phyloP scores from a whole-genome alignment of 2,329 filamentous ascomycete species.

The Rhynchosporium secalis region DNA sequence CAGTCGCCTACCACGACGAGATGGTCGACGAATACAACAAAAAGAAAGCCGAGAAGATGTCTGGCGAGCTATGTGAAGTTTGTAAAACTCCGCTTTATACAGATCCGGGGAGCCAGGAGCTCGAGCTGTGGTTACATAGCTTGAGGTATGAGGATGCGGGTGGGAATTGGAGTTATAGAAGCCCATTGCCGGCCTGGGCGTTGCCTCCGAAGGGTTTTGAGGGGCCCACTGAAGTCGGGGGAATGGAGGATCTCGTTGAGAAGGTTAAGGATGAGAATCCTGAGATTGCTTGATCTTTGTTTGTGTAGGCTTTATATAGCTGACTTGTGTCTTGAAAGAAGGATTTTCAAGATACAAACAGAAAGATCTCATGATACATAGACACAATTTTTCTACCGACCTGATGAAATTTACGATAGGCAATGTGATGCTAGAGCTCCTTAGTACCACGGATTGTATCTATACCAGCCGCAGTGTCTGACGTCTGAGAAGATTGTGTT shows the following conservation, averaged over 20 bases:
- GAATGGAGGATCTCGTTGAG: conserved; percentile 58
- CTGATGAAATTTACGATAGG: too few species aligned
- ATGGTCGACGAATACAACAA: conserved; percentile 91
- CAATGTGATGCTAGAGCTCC: too few species aligned
- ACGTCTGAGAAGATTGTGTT: too few species aligned
- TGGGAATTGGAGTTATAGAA: conserved; percentile 85
- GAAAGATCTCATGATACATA: not conserved
- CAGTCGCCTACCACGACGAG: conserved; percentile 89
- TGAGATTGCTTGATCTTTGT: conserved; percentile 34
- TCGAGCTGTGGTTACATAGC: conserved; percentile 92
- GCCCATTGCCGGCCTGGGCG: conserved; percentile 75
- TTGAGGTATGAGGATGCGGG: conserved; percentile 78
- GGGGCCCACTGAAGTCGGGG: conserved; percentile 69
- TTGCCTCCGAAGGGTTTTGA: conserved; percentile 61
- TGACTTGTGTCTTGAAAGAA: not conserved
- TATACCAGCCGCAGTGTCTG: too few species aligned
- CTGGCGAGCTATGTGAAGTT: conserved; percentile 75
- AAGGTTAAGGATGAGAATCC: conserved; percentile 44
- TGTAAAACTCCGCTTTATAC: conserved; percentile 91
- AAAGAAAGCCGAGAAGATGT: conserved; percentile 89
- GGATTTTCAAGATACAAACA: not conserved
- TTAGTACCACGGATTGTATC: too few species aligned
- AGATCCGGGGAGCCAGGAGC: conserved; percentile 85
- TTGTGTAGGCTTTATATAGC: conserved; percentile 4
- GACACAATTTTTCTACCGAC: too few species aligned